Evolutionary conservation across 345 rosid genomes (phyloP).

Genomic region (Pseudoturritis turrita): DNA sequence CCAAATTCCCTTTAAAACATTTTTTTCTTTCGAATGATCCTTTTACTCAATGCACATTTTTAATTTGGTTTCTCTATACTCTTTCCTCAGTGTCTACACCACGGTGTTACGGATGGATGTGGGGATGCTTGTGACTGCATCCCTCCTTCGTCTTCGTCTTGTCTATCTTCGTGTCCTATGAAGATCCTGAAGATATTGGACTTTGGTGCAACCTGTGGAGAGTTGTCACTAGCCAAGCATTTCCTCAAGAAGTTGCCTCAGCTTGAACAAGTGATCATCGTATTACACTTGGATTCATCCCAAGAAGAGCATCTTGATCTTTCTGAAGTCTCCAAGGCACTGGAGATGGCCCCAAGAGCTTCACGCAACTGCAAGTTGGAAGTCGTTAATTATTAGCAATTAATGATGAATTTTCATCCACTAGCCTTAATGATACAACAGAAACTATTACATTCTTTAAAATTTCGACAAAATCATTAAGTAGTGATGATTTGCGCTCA

Average conservation of each 20-base stretch:
- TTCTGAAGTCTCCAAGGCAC: neutral
- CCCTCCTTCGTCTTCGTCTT: neutral
- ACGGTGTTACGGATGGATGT: neutral
- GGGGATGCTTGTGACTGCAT: constrained; percentile 11
- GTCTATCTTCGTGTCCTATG: neutral
- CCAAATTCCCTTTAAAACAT: too few species aligned
- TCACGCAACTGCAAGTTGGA: neutral
- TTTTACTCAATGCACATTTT: neutral
- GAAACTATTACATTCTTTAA: too few species aligned
- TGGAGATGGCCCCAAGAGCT: constrained; percentile 2
- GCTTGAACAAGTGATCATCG: neutral
- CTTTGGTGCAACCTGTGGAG: constrained; percentile 18
- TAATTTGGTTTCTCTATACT: neutral
- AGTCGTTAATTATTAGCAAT: neutral
- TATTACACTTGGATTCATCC: neutral
- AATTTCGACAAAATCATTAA: too few species aligned
- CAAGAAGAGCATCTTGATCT: neutral
- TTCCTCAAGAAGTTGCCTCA: neutral
- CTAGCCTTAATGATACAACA: too few species aligned
- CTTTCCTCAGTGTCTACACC: neutral
- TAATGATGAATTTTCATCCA: too few species aligned
- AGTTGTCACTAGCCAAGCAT: constrained; percentile 11
- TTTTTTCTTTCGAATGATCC: too few species aligned
- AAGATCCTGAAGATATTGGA: constrained; percentile 9
- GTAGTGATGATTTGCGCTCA: too few species aligned